These are phyloP conservation scores for Citrus trifoliata DNA, from an alignment of 345 rosid species.

Conservation along the genomic window DNA sequence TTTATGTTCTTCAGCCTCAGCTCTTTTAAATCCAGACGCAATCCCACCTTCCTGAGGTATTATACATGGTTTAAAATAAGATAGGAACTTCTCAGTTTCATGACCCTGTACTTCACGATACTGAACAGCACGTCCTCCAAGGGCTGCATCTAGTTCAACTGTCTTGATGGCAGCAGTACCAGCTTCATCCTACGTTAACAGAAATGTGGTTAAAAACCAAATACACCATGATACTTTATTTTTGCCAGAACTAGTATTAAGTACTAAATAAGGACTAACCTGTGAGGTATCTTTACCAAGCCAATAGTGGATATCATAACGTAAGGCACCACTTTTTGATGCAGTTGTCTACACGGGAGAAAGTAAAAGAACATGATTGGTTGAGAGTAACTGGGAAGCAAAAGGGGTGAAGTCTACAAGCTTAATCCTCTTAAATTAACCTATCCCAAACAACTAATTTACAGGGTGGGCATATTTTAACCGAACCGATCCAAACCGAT, in stretches of 20 bases:
- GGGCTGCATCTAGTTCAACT: constrained; percentile 96
- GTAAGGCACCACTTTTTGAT: constrained; percentile 65
- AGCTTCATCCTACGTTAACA: constrained; percentile 79
- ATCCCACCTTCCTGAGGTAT: constrained; percentile 97
- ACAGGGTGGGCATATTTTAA: too few relatives aligned
- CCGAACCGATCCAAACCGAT: too few relatives aligned
- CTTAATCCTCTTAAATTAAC: not conserved
- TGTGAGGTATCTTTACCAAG: constrained; percentile 87
- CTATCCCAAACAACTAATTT: not conserved
- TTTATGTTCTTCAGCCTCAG: constrained; percentile 70
- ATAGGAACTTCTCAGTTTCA: constrained; percentile 90
- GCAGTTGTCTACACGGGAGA: constrained; percentile 61
- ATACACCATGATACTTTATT: not conserved
- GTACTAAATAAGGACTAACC: constrained; percentile 35
- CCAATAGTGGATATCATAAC: constrained; percentile 91
- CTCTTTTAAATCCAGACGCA: constrained; percentile 82
- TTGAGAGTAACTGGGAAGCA: not conserved
- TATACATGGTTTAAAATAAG: constrained; percentile 95
- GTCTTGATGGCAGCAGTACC: constrained; percentile 88
- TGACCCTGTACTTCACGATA: constrained; percentile 97
- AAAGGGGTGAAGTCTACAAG: not conserved
- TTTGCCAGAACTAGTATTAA: not conserved
- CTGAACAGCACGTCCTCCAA: constrained; percentile 99
- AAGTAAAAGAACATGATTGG: not conserved
- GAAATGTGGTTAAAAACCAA: constrained; percentile 19